A percentile compares a stretch with the other conserved stretches of the same genome.
Evolutionary conservation across 352 stramenopile species (phyloP).

Genomic region (Phytophthora parvispora): DNA sequence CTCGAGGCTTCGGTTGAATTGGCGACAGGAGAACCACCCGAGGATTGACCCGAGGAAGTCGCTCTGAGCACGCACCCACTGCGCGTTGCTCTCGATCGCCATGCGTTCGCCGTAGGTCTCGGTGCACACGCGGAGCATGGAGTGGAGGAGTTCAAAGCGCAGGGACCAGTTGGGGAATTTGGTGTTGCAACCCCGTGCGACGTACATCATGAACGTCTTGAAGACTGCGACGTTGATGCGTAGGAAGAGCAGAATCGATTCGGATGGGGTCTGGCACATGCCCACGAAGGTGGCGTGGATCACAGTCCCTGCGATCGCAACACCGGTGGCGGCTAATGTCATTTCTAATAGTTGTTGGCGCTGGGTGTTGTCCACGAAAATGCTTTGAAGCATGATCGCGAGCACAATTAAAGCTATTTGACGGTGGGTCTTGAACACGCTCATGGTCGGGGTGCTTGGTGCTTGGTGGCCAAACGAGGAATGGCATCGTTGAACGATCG

Average conservation of each 20-base stretch:
- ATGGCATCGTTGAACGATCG: slow-evolving; percentile 11
- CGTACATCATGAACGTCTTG: slow-evolving; percentile 13
- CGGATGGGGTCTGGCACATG: slow-evolving; percentile 7
- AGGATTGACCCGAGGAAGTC: slow-evolving; percentile 31
- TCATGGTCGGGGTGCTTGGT: slow-evolving; percentile 12
- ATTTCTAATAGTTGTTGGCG: slow-evolving; percentile 6
- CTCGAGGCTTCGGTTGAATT: slow-evolving; percentile 25
- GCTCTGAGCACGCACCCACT: slow-evolving; percentile 30
- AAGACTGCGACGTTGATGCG: neutral
- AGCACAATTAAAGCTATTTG: slow-evolving; percentile 5
- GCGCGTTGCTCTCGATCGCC: slow-evolving; percentile 18
- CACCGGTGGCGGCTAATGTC: slow-evolving; percentile 1
- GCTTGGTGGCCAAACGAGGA: slow-evolving; percentile 2
- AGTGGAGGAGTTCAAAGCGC: slow-evolving; percentile 40
- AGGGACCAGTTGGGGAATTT: slow-evolving; percentile 49
- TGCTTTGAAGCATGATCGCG: slow-evolving; percentile 19
- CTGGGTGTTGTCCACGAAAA: slow-evolving; percentile 9
- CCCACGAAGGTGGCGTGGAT: slow-evolving; percentile 11
- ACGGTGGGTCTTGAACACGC: slow-evolving; percentile 9
- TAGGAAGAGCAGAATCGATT: slow-evolving; percentile 17
- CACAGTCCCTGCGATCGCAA: slow-evolving; percentile 4
- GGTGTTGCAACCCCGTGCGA: slow-evolving; percentile 22
- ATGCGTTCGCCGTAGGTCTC: slow-evolving; percentile 23
- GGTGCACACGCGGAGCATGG: slow-evolving; percentile 22
- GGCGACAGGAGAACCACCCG: slow-evolving; percentile 25